Evolutionary conservation across 2,329 filamentous ascomycete genomes (phyloP).

Genomic region (Pseudocercospora musae): DNA sequence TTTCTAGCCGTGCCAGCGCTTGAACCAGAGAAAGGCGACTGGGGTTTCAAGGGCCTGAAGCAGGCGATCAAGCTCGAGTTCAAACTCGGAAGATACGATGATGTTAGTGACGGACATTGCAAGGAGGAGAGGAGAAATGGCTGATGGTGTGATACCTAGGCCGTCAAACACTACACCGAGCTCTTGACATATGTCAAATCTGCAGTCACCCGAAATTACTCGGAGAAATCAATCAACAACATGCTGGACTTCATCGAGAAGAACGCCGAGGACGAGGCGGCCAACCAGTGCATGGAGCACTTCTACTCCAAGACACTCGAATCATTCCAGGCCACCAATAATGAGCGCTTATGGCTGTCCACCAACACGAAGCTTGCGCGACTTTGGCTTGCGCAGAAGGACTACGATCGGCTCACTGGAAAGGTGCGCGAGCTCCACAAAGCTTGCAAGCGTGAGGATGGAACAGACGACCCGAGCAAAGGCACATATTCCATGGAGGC

Average conservation of each 20-base stretch:
- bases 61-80: conserved; percentile 98
- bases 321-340: conserved; percentile 96
- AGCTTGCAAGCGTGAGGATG: conserved; percentile 83
- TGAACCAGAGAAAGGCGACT: conserved; percentile 91
- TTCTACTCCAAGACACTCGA: conserved; percentile 93
- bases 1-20: conserved; percentile 83
- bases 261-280: conserved; percentile 67
- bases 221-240: conserved; percentile 98
- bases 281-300: conserved; percentile 80
- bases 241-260: conserved; percentile 99
- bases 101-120: conserved; percentile 53
- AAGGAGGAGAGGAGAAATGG: neutral
- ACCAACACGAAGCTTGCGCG: conserved; percentile 96
- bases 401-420: conserved; percentile 74
- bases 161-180: conserved; percentile 86
- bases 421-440: conserved; percentile 87
- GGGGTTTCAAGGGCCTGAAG: conserved; percentile 97
- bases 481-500: conserved; percentile 95
- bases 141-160: conserved; percentile 50
- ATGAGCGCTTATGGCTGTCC: conserved; percentile 94
- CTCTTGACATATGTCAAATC: conserved; percentile 97
- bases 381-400: conserved; percentile 84
- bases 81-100: conserved; percentile 80
- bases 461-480: conserved; percentile 86
- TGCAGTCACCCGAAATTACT: conserved; percentile 95